A percentile compares a stretch with the other conserved stretches of the same genome.
phyloP scores from a whole-genome alignment of 352 stramenopile species.

The Pythium aristosporum region DNA sequence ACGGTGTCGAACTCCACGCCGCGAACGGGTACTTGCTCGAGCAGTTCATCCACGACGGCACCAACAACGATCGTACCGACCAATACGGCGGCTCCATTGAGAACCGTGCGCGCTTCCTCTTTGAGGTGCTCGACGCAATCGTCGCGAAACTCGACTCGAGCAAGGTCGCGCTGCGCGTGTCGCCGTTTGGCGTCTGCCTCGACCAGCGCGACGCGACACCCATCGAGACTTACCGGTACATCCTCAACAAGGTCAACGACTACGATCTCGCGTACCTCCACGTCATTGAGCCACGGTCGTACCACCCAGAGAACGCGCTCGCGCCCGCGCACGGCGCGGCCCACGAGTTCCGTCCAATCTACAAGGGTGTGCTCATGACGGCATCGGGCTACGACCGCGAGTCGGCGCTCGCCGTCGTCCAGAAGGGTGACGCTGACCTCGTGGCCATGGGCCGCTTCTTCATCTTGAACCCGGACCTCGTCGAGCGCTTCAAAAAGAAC shows the following conservation, averaged over 20 bases:
- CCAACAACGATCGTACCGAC: conserved; percentile 81
- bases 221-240: conserved; percentile 46
- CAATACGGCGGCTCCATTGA: conserved; percentile 69
- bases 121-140: conserved; percentile 47
- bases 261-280: conserved; percentile 65
- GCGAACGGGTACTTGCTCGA: conserved; percentile 89
- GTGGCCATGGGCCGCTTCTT: conserved; percentile 37
- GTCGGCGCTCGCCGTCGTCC: conserved; percentile 24
- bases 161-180: conserved; percentile 37
- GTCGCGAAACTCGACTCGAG: conserved; percentile 20
- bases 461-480: conserved; percentile 48
- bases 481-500: conserved; percentile 29
- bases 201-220: conserved; percentile 48
- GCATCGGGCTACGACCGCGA: conserved; percentile 37
- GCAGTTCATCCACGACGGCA: conserved; percentile 59
- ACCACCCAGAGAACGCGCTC: conserved; percentile 40
- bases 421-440: conserved; percentile 24
- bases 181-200: conserved; percentile 30
- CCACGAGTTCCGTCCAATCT: conserved; percentile 36
- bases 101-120: conserved; percentile 56
- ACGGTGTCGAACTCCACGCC: conserved; percentile 58
- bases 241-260: conserved; percentile 53
- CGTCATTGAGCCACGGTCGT: conserved; percentile 59
- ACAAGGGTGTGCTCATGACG: conserved; percentile 37
- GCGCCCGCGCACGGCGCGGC: conserved; percentile 44